Conservation (phyloP, 495 filamentous ascomycete species). For the Aspergillus egyptiacus region DNA sequence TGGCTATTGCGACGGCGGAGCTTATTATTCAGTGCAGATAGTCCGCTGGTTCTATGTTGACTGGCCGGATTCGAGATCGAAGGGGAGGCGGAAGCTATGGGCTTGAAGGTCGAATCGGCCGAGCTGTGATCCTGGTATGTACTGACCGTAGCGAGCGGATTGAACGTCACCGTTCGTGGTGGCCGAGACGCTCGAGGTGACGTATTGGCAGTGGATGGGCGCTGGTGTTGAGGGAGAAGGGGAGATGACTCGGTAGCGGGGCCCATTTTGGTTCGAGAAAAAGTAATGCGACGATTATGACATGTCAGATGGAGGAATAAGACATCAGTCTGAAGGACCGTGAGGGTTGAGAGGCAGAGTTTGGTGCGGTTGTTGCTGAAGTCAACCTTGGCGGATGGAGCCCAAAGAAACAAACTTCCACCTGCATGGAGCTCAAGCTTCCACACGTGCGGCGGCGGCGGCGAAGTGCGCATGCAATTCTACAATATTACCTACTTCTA, state of each 20-base stretch:
- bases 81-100: constrained; percentile 36
- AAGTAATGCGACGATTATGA: constrained; percentile 1
- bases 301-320: constrained; percentile 2
- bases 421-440: constrained; percentile 3
- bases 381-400: neutral
- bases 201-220: constrained; percentile 28
- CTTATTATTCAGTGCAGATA: constrained; percentile 80
- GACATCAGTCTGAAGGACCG: neutral
- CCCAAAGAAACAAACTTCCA: neutral
- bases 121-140: constrained; percentile 44
- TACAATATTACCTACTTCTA: neutral
- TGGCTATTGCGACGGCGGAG: constrained; percentile 80
- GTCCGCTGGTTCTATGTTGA: constrained; percentile 38
- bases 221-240: constrained; percentile 40
- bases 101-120: constrained; percentile 39
- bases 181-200: constrained; percentile 38
- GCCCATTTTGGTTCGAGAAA: constrained; percentile 27
- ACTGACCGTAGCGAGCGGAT: constrained; percentile 56
- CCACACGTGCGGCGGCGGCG: constrained; percentile 1
- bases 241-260: constrained; percentile 42
- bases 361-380: neutral
- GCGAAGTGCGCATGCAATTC: neutral
- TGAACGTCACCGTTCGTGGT: constrained; percentile 64
- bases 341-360: neutral
- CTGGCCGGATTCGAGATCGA: constrained; percentile 31